Conservation (phyloP, 2,329 filamentous ascomycete genomes). For the Neofusicoccum sp. region DNA sequence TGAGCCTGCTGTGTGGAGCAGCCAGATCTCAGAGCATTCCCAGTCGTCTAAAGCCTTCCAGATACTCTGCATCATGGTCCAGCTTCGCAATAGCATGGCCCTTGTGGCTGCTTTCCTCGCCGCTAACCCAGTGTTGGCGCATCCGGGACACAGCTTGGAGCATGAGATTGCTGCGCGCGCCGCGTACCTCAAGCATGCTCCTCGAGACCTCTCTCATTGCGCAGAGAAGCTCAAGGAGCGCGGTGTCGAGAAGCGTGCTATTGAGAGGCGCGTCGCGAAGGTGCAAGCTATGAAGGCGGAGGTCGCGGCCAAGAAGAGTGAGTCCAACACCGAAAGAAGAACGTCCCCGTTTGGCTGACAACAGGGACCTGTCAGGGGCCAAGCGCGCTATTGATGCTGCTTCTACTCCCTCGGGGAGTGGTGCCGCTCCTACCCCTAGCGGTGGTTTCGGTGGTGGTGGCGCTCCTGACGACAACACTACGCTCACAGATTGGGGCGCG, state of each 20-base stretch:
- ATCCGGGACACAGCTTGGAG: constrained; percentile 1
- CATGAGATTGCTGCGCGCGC: constrained; percentile 6
- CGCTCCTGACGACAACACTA: not conserved
- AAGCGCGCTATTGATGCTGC: not conserved
- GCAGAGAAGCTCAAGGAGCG: constrained; percentile 8
- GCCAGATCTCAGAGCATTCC: no score
- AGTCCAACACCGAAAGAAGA: no score
- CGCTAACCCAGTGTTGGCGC: not conserved
- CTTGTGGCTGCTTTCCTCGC: not conserved
- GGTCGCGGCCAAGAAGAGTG: constrained; percentile 3
- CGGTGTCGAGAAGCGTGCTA: not conserved
- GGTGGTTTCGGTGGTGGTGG: not conserved
- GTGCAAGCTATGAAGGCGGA: not conserved
- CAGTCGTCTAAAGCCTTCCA: not conserved
- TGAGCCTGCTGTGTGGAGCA: not conserved
- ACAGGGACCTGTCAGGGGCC: not conserved
- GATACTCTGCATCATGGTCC: not conserved
- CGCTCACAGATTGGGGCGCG: not conserved
- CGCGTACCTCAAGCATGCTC: constrained; percentile 5
- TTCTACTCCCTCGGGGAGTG: not conserved
- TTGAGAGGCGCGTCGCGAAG: not conserved
- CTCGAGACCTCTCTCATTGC: constrained; percentile 4
- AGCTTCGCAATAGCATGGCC: not conserved
- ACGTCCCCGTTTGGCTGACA: no score
- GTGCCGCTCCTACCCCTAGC: not conserved